phyloP scores from a whole-genome alignment of 306 rosid species.

The Geum urbanum region DNA sequence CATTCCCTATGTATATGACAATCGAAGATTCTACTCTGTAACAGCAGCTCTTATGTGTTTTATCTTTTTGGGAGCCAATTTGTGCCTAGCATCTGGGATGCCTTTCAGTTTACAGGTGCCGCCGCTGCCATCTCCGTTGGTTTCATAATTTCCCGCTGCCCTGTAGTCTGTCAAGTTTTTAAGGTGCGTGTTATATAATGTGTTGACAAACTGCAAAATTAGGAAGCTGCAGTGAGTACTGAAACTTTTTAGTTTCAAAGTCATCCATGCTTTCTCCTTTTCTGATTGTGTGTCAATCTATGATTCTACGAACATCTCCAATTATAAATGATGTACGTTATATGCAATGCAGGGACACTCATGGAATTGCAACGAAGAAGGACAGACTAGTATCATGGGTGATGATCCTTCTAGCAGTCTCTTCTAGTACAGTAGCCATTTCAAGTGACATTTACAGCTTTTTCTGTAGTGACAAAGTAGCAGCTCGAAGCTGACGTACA shows the following conservation, averaged over 20 bases:
- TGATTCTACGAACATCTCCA: not conserved
- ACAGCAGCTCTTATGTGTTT: slow-evolving; percentile 49
- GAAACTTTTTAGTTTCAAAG: not conserved
- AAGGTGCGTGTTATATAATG: not conserved
- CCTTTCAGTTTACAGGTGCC: slow-evolving; percentile 82
- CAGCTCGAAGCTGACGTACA: slow-evolving; percentile 27
- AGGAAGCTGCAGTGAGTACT: not conserved
- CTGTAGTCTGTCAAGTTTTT: not conserved
- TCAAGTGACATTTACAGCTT: slow-evolving; percentile 53
- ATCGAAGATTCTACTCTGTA: slow-evolving; percentile 48
- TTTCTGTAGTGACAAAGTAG: slow-evolving; percentile 24
- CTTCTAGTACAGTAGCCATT: slow-evolving; percentile 58
- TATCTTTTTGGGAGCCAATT: slow-evolving; percentile 62
- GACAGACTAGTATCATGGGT: slow-evolving; percentile 50
- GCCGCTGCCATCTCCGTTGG: slow-evolving; percentile 59
- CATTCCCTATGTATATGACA: slow-evolving; percentile 47
- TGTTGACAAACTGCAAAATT: not conserved
- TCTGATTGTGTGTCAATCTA: not conserved
- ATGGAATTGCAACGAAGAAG: slow-evolving; percentile 56
- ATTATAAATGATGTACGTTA: not conserved
- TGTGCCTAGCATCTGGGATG: slow-evolving; percentile 76
- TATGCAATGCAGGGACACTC: slow-evolving; percentile 44
- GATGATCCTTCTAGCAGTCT: slow-evolving; percentile 56
- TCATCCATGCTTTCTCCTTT: slow-evolving; percentile 8
- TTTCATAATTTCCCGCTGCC: slow-evolving; percentile 64